Percentiles rank a stretch among this genome's conserved stretches.
Evolutionary conservation across 2,329 filamentous ascomycete species (phyloP).

Genomic region (Atkinsonella texensis): DNA sequence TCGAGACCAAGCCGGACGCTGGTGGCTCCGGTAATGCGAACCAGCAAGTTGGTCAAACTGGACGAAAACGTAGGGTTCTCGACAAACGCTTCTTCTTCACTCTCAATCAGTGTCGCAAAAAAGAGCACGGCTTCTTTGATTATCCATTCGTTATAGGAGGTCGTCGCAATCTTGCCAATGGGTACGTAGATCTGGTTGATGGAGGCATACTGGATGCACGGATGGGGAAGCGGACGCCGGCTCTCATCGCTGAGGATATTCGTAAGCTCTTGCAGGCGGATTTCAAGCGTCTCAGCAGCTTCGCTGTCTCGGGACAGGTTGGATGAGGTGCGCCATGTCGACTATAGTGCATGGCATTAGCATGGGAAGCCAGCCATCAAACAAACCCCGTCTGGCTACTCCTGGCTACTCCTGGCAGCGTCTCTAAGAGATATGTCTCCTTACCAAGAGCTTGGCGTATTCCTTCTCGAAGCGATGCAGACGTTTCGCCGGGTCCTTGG

Average conservation of each 20-base stretch:
- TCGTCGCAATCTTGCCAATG: constrained; percentile 78
- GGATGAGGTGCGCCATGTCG: constrained; percentile 48
- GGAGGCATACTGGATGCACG: constrained; percentile 79
- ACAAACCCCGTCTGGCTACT: no score
- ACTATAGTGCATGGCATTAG: constrained; percentile 18
- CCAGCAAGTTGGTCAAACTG: constrained; percentile 75
- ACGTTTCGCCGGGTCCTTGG: constrained; percentile 50
- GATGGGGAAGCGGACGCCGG: constrained; percentile 75
- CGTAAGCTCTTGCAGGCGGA: constrained; percentile 50
- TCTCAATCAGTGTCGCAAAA: constrained; percentile 87
- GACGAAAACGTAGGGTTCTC: constrained; percentile 77
- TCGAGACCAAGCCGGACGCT: constrained; percentile 64
- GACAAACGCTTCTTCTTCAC: constrained; percentile 90
- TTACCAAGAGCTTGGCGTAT: constrained; percentile 49
- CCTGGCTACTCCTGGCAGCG: neutral
- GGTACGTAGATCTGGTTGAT: constrained; percentile 81
- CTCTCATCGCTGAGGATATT: constrained; percentile 79
- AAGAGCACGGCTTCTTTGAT: constrained; percentile 75
- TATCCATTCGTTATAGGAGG: constrained; percentile 73
- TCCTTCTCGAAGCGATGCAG: constrained; percentile 56
- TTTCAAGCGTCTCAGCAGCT: constrained; percentile 50
- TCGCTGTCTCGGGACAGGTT: constrained; percentile 49
- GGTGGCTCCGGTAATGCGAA: constrained; percentile 63
- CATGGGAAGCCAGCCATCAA: neutral
- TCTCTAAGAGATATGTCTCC: constrained; percentile 8